Base-by-base conservation (phyloP, 768 basidiomycete species). In the Hygrocybe coccinea region DNA sequence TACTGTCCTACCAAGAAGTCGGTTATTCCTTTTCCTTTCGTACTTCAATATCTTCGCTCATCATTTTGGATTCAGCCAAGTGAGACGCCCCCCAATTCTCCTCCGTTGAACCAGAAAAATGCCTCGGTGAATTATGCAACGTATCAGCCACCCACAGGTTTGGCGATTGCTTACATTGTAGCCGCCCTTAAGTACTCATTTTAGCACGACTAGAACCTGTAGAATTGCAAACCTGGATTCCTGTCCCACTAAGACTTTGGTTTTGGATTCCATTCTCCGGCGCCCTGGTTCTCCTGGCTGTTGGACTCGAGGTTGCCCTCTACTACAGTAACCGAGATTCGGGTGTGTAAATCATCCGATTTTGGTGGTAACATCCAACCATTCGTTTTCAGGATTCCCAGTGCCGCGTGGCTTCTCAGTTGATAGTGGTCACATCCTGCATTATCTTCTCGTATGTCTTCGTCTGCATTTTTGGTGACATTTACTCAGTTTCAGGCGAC, bases 261-360 rank as follows among this genome's bases (percentile, higher is more conserved):
- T 71, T 69, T 56, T 67, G 66, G 66, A 53, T 67, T 24, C 48
- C 67, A 10, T 60, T 66, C 15, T 63, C 65, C 29, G 24, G 44
- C 12, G 52, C 65, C 29, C 65, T 71, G 52, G 59, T 69, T 17
- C 60, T 56, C 3, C 57, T 58, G 5, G 70, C 70, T 11, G 59
- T 68, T 36, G 69, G 60, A 7, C 57, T 72, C 25, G 70, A 72
- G 54, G 56, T 72, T 12, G 69, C 68, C 11, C 59, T 71, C 19
- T 60, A 65, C 50, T 69, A 65, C 54, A 65, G 62, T 19, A 57
- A 65, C 33, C 64, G 62, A 37, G 60, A 66, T 24, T 57, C 65
- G 15, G 71, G 70, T 68, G 38, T 51, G 44, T 38, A 21, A 29
- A 22, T 29, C 51, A 43, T 43, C 35, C 7, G 11, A 4, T 46